phyloP scores from a whole-genome alignment of 2,329 filamentous ascomycete species.

The Pseudogymnoascus sp. region DNA sequence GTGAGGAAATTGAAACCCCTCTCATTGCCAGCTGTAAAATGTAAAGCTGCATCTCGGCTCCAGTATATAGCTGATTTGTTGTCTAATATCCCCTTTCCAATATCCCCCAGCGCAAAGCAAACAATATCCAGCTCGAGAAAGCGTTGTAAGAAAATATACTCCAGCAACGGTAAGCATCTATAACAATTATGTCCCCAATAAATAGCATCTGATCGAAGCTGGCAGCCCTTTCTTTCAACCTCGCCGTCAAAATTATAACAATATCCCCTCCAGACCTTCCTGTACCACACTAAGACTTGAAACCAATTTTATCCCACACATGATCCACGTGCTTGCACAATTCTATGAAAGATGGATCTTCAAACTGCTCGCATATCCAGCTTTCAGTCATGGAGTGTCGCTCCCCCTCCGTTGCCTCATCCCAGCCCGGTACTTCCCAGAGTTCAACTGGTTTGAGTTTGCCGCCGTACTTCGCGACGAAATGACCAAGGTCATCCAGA shows the following conservation, averaged over 20 bases:
- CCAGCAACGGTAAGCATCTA: constrained; percentile 6
- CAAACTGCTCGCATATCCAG: constrained; percentile 42
- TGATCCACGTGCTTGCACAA: constrained; percentile 42
- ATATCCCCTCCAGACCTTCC: background rate
- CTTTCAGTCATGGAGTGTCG: constrained; percentile 37
- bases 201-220: constrained; percentile 2
- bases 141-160: constrained; percentile 5
- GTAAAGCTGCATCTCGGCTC: background rate
- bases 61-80: background rate
- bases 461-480: constrained; percentile 19
- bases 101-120: constrained; percentile 1
- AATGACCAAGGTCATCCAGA: constrained; percentile 17
- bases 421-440: constrained; percentile 22
- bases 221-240: constrained; percentile 63
- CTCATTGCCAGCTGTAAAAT: background rate
- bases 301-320: constrained; percentile 40
- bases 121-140: constrained; percentile 9
- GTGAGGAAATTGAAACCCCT: background rate
- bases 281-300: constrained; percentile 27
- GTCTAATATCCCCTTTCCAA: background rate
- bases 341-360: constrained; percentile 40
- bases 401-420: constrained; percentile 27
- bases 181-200: constrained; percentile 1
- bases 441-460: constrained; percentile 20
- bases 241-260: constrained; percentile 71